A percentile compares a stretch with the other conserved stretches of the same genome.
Conservation (phyloP, 805 yeast species). For the Tetrapisispora iriomotensis region DNA sequence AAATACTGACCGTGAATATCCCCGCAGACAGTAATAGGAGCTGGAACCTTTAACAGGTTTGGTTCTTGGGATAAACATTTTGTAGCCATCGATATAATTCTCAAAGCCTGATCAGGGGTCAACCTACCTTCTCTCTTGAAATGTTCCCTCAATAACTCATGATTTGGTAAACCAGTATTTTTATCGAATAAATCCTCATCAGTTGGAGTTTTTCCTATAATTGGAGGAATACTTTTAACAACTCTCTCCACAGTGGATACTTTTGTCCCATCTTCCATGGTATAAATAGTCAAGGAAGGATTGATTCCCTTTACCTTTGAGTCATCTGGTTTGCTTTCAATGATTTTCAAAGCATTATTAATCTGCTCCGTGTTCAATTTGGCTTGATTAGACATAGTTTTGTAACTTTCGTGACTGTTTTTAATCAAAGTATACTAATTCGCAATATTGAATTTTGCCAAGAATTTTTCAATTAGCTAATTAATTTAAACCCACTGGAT, state of each 20-base stretch:
- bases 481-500: no score
- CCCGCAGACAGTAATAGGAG: constrained; percentile 94
- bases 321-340: constrained; percentile 35
- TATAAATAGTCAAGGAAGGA: constrained; percentile 32
- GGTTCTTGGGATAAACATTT: constrained; percentile 59
- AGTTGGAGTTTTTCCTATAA: constrained; percentile 53
- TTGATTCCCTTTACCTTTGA: constrained; percentile 3
- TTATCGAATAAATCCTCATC: constrained; percentile 55
- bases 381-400: constrained; percentile 16
- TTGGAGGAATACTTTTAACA: constrained; percentile 48
- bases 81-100: constrained; percentile 58
- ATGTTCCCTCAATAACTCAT: constrained; percentile 61
- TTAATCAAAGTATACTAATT: no score
- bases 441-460: no score
- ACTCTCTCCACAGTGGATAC: constrained; percentile 44
- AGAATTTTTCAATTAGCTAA: no score
- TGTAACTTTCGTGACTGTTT: neutral
- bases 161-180: constrained; percentile 58
- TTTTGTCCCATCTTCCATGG: constrained; percentile 41
- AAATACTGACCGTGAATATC: constrained; percentile 95
- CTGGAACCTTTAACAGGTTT: constrained; percentile 68
- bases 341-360: constrained; percentile 54
- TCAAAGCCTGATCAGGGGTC: constrained; percentile 55
- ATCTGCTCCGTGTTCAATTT: constrained; percentile 46
- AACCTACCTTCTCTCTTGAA: constrained; percentile 75